Evolutionary conservation across 2,329 filamentous ascomycete species (phyloP).

Genomic region (Fonsecaea monophora): DNA sequence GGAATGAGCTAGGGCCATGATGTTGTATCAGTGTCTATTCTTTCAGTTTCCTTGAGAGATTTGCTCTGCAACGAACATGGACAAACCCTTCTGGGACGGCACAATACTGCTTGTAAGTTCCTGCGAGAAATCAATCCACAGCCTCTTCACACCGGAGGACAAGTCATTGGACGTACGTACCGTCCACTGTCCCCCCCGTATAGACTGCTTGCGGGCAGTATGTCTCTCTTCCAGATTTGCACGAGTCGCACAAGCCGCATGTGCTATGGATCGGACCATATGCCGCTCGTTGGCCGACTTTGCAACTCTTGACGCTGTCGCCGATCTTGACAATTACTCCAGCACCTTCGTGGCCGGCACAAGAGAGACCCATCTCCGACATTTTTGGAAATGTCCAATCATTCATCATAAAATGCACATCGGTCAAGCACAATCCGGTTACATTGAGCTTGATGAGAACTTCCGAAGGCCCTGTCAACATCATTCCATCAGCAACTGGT

Average conservation of each 20-base stretch:
- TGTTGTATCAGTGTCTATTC: slow-evolving; percentile 14
- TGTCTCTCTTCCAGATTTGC: slow-evolving; percentile 61
- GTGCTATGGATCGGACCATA: slow-evolving; percentile 60
- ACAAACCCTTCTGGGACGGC: slow-evolving; percentile 62
- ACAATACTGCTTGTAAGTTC: slow-evolving; percentile 67
- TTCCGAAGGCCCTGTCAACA: slow-evolving; percentile 56
- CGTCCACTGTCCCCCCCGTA: slow-evolving; percentile 51
- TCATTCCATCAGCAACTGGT: not conserved
- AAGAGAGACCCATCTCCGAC: slow-evolving; percentile 53
- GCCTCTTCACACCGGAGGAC: slow-evolving; percentile 14
- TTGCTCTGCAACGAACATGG: slow-evolving; percentile 19
- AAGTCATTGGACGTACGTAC: slow-evolving; percentile 33
- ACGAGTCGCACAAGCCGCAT: slow-evolving; percentile 59
- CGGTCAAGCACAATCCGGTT: slow-evolving; percentile 64
- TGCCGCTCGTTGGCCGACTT: slow-evolving; percentile 61
- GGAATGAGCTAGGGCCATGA: slow-evolving; percentile 25
- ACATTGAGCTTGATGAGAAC: slow-evolving; percentile 64
- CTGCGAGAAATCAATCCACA: slow-evolving; percentile 35
- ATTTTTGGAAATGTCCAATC: slow-evolving; percentile 59
- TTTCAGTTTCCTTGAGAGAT: not conserved
- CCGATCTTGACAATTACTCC: slow-evolving; percentile 65
- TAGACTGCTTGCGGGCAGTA: slow-evolving; percentile 57
- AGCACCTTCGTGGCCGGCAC: slow-evolving; percentile 63
- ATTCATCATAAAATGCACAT: slow-evolving; percentile 64
- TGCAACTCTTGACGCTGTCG: slow-evolving; percentile 59